These are phyloP conservation scores for Penicillium sp. DNA, from an alignment of 2,329 filamentous ascomycete genomes.

Conservation along the genomic window DNA sequence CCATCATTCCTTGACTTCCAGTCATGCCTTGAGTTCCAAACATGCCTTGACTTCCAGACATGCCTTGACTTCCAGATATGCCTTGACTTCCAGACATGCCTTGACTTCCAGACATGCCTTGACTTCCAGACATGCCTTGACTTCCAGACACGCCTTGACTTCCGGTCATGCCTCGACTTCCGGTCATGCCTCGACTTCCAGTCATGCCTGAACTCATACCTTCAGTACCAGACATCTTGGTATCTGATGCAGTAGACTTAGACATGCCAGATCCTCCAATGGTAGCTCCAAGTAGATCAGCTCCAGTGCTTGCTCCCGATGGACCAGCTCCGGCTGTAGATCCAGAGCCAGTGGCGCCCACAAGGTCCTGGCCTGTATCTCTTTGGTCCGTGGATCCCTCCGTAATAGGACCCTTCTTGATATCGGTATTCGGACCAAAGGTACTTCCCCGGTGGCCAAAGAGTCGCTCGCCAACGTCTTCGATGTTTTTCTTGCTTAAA, in stretches of 20 bases:
- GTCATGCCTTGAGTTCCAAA: too few relatives aligned
- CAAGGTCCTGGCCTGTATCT: conserved; percentile 2
- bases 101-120: too few relatives aligned
- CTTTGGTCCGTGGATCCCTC: conserved; percentile 8
- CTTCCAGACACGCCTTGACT: too few relatives aligned
- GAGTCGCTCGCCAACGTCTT: conserved; percentile 6
- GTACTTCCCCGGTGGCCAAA: conserved; percentile 7
- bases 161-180: too few relatives aligned
- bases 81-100: too few relatives aligned
- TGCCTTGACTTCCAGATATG: too few relatives aligned
- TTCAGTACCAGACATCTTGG: background rate
- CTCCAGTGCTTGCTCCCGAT: background rate
- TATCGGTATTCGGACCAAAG: conserved; percentile 18
- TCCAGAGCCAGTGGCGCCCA: conserved; percentile 4
- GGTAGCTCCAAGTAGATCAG: background rate
- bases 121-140: too few relatives aligned
- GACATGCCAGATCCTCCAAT: background rate
- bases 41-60: too few relatives aligned
- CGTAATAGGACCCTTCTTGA: conserved; percentile 21
- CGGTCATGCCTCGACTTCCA: background rate
- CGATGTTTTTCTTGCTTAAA: conserved; percentile 5
- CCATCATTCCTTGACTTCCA: background rate
- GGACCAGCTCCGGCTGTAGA: background rate
- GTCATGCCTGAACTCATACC: background rate
- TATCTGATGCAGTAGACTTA: background rate